Conservation (phyloP, 306 rosid species). For the Citrullus colocynthis region DNA sequence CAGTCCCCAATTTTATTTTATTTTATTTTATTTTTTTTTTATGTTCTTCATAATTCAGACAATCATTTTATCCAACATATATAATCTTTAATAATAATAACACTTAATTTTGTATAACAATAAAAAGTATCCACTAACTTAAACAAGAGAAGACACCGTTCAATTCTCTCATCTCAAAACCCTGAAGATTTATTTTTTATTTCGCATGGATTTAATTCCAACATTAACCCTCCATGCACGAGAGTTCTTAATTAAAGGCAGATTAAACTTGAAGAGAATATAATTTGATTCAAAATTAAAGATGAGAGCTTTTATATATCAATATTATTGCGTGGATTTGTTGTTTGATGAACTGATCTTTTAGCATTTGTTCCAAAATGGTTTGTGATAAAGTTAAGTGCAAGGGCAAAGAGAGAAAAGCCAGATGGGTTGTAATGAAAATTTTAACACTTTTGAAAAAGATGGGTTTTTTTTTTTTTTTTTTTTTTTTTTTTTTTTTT, state of each 20-base stretch:
- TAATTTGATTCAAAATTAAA: too few species aligned
- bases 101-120: neutral
- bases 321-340: neutral
- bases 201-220: too few species aligned
- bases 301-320: too few species aligned
- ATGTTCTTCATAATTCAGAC: neutral
- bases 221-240: neutral
- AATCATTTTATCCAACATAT: constrained; percentile 3
- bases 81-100: too few species aligned
- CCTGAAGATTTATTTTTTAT: too few species aligned
- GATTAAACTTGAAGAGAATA: neutral
- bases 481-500: too few species aligned
- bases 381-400: neutral
- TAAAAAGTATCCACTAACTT: too few species aligned
- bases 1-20: too few species aligned
- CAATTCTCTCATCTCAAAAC: too few species aligned
- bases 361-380: neutral
- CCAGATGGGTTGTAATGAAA: neutral
- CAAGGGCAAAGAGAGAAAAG: neutral
- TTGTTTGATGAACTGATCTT: neutral
- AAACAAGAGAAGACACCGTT: too few species aligned
- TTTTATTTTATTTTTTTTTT: neutral
- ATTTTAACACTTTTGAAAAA: neutral
- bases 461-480: too few species aligned
- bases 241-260: neutral